A percentile compares a stretch with the other conserved stretches of the same genome.
phyloP scores from a whole-genome alignment of 2,329 filamentous ascomycete genomes.

The Cladorrhinum sp. region DNA sequence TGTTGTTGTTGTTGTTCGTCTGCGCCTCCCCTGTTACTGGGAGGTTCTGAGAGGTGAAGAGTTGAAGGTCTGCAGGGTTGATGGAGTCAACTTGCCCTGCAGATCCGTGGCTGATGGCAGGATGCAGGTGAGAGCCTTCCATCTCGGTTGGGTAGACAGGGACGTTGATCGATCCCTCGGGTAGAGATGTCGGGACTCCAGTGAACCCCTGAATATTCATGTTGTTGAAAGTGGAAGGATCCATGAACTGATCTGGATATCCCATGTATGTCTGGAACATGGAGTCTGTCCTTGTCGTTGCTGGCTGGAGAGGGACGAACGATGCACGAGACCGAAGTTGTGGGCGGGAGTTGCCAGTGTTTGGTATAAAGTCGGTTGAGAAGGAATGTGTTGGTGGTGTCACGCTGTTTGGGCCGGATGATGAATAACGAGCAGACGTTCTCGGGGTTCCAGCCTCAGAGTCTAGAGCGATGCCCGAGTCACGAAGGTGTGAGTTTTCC shows the following conservation, averaged over 20 bases:
- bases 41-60: too few species aligned
- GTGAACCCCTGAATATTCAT: not conserved
- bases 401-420: not conserved
- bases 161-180: too few species aligned
- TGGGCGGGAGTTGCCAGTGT: not conserved
- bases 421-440: not conserved
- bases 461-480: conserved; percentile 2
- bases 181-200: not conserved
- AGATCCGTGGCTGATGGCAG: too few species aligned
- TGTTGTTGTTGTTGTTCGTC: not conserved
- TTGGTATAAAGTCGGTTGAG: not conserved
- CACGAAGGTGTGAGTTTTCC: not conserved
- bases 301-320: not conserved
- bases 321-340: not conserved
- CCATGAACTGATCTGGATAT: not conserved
- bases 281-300: not conserved
- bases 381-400: not conserved
- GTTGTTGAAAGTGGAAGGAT: not conserved
- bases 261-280: not conserved
- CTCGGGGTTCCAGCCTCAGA: not conserved
- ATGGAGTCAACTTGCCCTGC: too few species aligned
- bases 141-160: not conserved
- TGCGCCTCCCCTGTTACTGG: not conserved
- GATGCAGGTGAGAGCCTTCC: not conserved
- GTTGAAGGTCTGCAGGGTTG: too few species aligned